Conservation (phyloP, 805 yeast genomes). For the Suhomyces vadensis region DNA sequence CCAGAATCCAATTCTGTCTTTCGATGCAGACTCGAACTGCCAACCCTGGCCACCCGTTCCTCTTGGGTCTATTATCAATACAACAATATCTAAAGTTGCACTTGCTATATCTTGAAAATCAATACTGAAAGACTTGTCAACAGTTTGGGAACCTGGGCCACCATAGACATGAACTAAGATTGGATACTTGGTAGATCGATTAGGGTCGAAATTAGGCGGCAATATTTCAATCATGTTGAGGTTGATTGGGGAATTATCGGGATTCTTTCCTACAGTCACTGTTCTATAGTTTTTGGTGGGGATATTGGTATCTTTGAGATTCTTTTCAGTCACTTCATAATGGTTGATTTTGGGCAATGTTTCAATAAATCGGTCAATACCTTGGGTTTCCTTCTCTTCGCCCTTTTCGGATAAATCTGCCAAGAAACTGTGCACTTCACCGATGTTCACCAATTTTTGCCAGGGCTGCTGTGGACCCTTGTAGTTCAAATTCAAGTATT, state of each 20-base stretch:
- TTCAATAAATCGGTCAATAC: conserved; percentile 16
- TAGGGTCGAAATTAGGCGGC: conserved; percentile 56
- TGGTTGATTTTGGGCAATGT: conserved; percentile 18
- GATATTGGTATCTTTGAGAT: conserved; percentile 39
- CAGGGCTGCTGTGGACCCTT: conserved; percentile 27
- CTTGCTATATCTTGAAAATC: conserved; percentile 62
- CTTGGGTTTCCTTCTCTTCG: background rate
- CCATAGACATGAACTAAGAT: conserved; percentile 70
- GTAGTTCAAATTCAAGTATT: conserved; percentile 21
- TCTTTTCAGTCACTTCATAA: conserved; percentile 14
- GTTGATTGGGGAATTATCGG: conserved; percentile 28
- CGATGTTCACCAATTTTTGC: conserved; percentile 24
- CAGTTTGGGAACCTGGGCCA: conserved; percentile 76
- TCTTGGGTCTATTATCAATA: conserved; percentile 72
- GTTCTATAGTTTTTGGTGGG: conserved; percentile 51
- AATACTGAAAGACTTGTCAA: conserved; percentile 45
- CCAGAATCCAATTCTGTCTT: conserved; percentile 63
- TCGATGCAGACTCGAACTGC: conserved; percentile 60
- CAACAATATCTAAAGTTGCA: conserved; percentile 58
- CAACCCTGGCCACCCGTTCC: conserved; percentile 84
- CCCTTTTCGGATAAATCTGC: conserved; percentile 1
- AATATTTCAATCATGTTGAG: conserved; percentile 60
- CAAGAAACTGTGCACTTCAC: conserved; percentile 13
- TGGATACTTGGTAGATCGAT: conserved; percentile 49
- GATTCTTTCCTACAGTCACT: conserved; percentile 29